These are phyloP conservation scores for Amanita brunnescens DNA, from an alignment of 768 basidiomycete genomes.

Conservation along the genomic window DNA sequence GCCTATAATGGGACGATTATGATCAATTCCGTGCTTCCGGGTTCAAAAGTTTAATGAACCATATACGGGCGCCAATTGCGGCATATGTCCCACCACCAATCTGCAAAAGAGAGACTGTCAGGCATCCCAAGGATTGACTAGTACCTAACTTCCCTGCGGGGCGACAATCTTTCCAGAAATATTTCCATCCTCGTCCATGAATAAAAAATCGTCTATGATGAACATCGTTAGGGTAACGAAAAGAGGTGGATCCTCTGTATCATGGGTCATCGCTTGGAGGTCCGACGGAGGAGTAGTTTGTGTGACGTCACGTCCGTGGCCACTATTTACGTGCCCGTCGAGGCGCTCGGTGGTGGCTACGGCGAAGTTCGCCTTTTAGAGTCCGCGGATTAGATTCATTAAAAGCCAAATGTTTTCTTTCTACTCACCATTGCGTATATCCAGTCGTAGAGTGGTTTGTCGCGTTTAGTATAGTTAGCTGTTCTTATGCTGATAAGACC, in stretches of 20 bases:
- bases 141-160: slow-evolving; percentile 36
- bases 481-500: too few species aligned
- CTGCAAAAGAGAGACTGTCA: slow-evolving; percentile 23
- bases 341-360: too few species aligned
- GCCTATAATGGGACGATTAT: slow-evolving; percentile 31
- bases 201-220: slow-evolving; percentile 79
- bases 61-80: slow-evolving; percentile 72
- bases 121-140: background rate
- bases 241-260: background rate
- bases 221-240: slow-evolving; percentile 80
- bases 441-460: too few species aligned
- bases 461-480: too few species aligned
- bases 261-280: background rate
- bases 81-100: slow-evolving; percentile 89
- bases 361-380: too few species aligned
- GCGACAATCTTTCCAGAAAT: slow-evolving; percentile 36
- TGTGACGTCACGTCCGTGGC: too few species aligned
- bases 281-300: background rate
- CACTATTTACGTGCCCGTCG: too few species aligned
- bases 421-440: too few species aligned
- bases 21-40: background rate
- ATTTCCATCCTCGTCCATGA: slow-evolving; percentile 45
- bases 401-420: too few species aligned
- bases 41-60: slow-evolving; percentile 30
- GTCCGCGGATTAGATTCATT: too few species aligned